Evolutionary conservation across 306 rosid species (phyloP), one percentile per base, ranked within the genome.

Genomic region (Quercus dentata): DNA sequence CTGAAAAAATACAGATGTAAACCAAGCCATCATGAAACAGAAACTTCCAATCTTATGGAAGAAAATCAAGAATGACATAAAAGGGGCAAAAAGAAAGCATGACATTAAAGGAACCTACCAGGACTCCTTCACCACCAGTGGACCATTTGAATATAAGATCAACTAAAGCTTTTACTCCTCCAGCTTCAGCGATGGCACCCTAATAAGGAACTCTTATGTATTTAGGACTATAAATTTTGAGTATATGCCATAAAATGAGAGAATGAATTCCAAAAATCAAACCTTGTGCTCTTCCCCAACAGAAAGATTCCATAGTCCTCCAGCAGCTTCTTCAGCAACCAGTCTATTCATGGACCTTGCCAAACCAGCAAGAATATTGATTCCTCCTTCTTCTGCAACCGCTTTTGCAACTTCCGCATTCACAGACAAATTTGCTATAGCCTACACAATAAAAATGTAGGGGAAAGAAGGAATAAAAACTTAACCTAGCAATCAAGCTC

Each of bases 211-310:
- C 18, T 75, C 41, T 44, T 75, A 82, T 52, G 82, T 57, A 68
- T 83, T 85, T 74, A 76, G 58, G 51, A 69, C 77, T 76, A 20
- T 61, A 68, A 72, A 70, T 58, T 67, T 68, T 61, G 49, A 69
- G 74, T 80, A 77, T 76, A 84, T 38, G 33, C 71, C 56, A 51
- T 76, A 54, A 5, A 72, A 69, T 4, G 44, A 73, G 62, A 74
- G 61, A 51, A 56, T 21, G 52, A 58, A 81, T 49, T 57, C 73
- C 79, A 83, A 41, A 73, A 76, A 74, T 74, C 79, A 81, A 83
- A 96, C 99, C 92, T 96, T 96, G 83, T 96, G 99, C 79, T 96
- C 99, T 82, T 96, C 99, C 72, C 99, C 99, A 81, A 96, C 99
- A 71, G 99, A 96, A 75, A 96, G 99, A 85, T 96, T 96, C 99